Percentiles rank a stretch among this genome's conserved stretches.
These are phyloP conservation scores for Calonectria crousiana DNA, from an alignment of 2,329 filamentous ascomycete species.

Conservation along the genomic window DNA sequence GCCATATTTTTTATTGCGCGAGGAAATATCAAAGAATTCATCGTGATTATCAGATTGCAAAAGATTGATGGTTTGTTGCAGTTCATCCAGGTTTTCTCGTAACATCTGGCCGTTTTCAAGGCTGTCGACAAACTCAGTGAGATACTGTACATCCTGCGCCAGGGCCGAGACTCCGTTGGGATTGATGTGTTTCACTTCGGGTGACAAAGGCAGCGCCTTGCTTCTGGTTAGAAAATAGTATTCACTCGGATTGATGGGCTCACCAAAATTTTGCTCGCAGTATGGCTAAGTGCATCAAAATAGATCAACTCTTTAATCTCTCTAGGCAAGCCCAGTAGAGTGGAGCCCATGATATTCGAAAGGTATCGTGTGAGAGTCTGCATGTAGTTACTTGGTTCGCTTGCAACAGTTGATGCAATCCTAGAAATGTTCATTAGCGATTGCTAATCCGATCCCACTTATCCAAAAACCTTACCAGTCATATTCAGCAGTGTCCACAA, in stretches of 20 bases:
- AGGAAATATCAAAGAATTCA: constrained; percentile 94
- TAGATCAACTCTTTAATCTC: constrained; percentile 99
- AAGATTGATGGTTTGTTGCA: constrained; percentile 91
- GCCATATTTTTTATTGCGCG: constrained; percentile 92
- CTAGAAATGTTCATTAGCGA: constrained; percentile 47
- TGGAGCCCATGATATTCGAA: constrained; percentile 96
- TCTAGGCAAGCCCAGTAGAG: constrained; percentile 89
- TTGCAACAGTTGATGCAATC: constrained; percentile 68
- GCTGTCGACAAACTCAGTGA: constrained; percentile 87
- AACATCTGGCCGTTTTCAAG: constrained; percentile 89
- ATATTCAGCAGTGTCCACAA: constrained; percentile 97
- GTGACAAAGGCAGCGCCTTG: constrained; percentile 80
- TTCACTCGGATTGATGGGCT: constrained; percentile 36
- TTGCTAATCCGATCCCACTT: background rate
- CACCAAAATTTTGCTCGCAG: constrained; percentile 86
- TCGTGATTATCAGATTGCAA: constrained; percentile 93
- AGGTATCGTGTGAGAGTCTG: constrained; percentile 93
- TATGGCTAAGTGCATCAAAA: constrained; percentile 94
- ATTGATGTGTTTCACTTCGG: constrained; percentile 87
- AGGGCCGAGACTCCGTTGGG: constrained; percentile 85
- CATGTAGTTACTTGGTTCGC: constrained; percentile 92
- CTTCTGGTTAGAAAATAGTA: constrained; percentile 29
- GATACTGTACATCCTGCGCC: constrained; percentile 84
- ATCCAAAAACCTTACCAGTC: constrained; percentile 73
- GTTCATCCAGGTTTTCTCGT: constrained; percentile 88